phyloP scores from a whole-genome alignment of 306 rosid genomes.

The Amphicarpaea edgeworthii region DNA sequence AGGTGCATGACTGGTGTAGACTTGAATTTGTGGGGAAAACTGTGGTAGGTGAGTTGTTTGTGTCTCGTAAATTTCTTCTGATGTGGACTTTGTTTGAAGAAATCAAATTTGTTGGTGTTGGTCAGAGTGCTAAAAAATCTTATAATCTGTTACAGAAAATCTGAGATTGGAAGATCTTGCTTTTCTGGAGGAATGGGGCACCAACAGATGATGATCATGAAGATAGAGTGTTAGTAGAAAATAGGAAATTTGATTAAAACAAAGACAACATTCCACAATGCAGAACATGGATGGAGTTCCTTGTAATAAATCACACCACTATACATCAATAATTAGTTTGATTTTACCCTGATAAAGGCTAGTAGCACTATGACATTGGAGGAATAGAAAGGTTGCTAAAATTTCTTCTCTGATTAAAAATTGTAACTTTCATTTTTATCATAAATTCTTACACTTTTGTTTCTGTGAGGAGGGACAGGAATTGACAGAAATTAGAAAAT shows the following conservation, averaged over 20 bases:
- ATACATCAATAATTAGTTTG: not conserved
- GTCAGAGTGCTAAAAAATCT: slow-evolving; percentile 48
- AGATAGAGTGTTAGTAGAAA: not conserved
- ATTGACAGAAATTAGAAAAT: no score
- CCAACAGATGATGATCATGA: slow-evolving; percentile 47
- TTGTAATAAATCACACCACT: not conserved
- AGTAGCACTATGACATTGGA: not conserved
- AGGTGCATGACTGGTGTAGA: slow-evolving; percentile 41
- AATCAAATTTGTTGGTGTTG: slow-evolving; percentile 35
- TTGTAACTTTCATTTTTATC: no score
- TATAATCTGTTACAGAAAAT: slow-evolving; percentile 53
- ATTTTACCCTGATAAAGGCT: not conserved
- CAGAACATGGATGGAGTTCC: not conserved
- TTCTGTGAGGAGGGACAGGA: no score
- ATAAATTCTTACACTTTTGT: no score
- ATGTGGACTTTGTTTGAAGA: slow-evolving; percentile 42
- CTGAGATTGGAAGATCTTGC: slow-evolving; percentile 54
- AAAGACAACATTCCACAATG: not conserved
- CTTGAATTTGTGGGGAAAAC: slow-evolving; percentile 62
- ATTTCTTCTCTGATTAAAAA: no score
- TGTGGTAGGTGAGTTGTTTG: slow-evolving; percentile 49
- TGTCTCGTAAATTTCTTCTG: slow-evolving; percentile 47
- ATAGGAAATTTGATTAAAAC: not conserved
- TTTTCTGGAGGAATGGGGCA: slow-evolving; percentile 51
- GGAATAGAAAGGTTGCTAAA: not conserved